A percentile compares a stretch with the other conserved stretches of the same genome.
Conservation (phyloP, 495 filamentous ascomycete genomes). For the Cercophora newfieldiana region DNA sequence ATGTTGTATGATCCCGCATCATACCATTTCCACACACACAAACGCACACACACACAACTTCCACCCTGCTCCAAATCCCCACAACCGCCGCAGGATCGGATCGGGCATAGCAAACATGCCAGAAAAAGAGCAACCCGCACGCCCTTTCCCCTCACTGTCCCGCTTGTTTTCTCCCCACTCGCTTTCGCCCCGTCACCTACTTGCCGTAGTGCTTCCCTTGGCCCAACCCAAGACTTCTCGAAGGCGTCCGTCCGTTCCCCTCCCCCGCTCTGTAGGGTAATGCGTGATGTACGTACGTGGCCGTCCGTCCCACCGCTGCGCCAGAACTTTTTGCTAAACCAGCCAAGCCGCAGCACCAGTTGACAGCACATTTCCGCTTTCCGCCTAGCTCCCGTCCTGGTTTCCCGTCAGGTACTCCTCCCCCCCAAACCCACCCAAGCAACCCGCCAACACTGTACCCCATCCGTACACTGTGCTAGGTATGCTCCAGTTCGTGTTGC, state of each 20-base stretch:
- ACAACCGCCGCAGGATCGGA: neutral
- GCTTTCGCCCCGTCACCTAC: neutral
- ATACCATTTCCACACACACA: neutral
- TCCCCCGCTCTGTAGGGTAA: conserved; percentile 7
- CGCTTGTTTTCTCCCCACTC: neutral
- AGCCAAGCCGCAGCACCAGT: neutral
- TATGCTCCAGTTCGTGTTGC: neutral
- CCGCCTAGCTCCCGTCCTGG: conserved; percentile 13
- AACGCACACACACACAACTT: neutral
- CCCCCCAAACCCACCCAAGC: neutral
- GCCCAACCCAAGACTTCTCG: neutral
- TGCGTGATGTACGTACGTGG: conserved; percentile 14
- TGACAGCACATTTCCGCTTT: conserved; percentile 13
- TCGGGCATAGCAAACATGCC: neutral
- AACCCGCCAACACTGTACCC: neutral
- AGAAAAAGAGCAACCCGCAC: neutral
- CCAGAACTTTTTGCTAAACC: neutral
- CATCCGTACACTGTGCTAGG: neutral
- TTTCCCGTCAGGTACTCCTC: neutral
- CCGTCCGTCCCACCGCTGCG: neutral
- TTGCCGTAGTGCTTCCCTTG: neutral
- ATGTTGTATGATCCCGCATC: neutral
- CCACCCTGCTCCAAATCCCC: neutral
- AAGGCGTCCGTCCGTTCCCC: neutral
- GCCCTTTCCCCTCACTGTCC: neutral